phyloP scores from a whole-genome alignment of 2,329 filamentous ascomycete species.

The Bipolaris zeicola region DNA sequence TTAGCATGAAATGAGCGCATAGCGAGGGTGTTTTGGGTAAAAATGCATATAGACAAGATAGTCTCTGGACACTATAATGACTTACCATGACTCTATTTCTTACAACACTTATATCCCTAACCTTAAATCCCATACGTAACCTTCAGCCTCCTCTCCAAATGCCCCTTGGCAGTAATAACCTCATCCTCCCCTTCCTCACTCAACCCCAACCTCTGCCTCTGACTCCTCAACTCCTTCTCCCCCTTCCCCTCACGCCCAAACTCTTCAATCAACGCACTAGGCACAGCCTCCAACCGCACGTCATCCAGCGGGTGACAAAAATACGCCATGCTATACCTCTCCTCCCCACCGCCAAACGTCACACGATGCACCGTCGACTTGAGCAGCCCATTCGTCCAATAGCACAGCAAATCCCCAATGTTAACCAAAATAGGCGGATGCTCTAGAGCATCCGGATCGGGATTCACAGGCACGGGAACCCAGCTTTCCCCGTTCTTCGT shows the following conservation, averaged over 20 bases:
- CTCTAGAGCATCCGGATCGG: conserved; percentile 66
- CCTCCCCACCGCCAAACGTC: conserved; percentile 63
- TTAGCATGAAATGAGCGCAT: conserved; percentile 16
- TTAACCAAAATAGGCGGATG: conserved; percentile 58
- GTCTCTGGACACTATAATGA: too few relatives aligned
- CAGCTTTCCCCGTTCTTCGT: conserved; percentile 57
- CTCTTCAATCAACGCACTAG: conserved; percentile 56
- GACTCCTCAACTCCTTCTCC: conserved; percentile 40
- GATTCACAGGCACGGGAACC: conserved; percentile 53
- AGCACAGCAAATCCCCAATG: conserved; percentile 75
- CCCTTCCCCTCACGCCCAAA: conserved; percentile 40
- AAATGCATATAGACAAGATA: conserved; percentile 4
- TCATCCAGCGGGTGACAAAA: conserved; percentile 67
- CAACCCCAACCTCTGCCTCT: conserved; percentile 51
- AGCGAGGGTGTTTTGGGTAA: conserved; percentile 17
- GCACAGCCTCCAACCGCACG: conserved; percentile 60
- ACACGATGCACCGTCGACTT: conserved; percentile 90
- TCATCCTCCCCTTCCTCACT: conserved; percentile 47
- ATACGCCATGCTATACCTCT: conserved; percentile 64
- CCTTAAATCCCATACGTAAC: conserved; percentile 60
- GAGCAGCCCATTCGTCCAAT: conserved; percentile 89
- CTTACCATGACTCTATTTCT: neutral
- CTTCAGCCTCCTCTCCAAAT: conserved; percentile 62
- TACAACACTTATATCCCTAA: neutral
- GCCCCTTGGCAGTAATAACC: conserved; percentile 62